Base-by-base conservation (phyloP, 768 basidiomycete species). In the Asterophora parasitica region DNA sequence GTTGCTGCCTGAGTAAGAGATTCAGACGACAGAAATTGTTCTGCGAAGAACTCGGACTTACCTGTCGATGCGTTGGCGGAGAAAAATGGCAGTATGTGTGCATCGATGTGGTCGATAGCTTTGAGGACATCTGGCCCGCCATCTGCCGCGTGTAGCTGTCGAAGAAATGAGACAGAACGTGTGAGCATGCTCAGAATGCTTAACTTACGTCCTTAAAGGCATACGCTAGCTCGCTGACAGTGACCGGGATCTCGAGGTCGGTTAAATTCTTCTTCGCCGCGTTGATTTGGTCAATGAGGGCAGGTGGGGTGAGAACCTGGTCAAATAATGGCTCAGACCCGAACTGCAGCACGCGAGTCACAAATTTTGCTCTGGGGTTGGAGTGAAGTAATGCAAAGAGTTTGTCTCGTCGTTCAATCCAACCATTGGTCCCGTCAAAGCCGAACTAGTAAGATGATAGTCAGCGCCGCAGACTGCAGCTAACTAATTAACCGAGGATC, bases 31-130 rank as follows among this genome's bases (percentile, higher is more conserved):
- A n/a, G n/a, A n/a, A n/a, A n/a, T n/a, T n/a, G n/a, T n/a, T n/a
- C n/a, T n/a, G n/a, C n/a, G n/a, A n/a, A n/a, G n/a, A n/a, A n/a
- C n/a, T n/a, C n/a, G n/a, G 6, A 6, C 23, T 23, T 23, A 80
- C 82, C 78, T 19, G 68, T 80, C 1, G 81, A 80, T 30, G 81
- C 82, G 20, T 70, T 32, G 32, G 68, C 55, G 0, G 76, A 73
- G 61, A 86, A 87, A 65, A 86, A 85, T 2, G 85, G 85, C 27
- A 87, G 64, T 69, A 84, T 85, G 58, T 88, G 85, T 0, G 75
- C 76, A 53, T 86, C 79, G 41, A 88, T 78, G 38, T 73, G 70
- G 56, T 87, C 82, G 7, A 85, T 65, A 0, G 81, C 77, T 47
- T 76, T 65, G 48, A 88, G 65, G 12, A 85, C 76, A 38, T 74